Conservation (phyloP, 805 yeast species). For the Starmerella bacillaris region DNA sequence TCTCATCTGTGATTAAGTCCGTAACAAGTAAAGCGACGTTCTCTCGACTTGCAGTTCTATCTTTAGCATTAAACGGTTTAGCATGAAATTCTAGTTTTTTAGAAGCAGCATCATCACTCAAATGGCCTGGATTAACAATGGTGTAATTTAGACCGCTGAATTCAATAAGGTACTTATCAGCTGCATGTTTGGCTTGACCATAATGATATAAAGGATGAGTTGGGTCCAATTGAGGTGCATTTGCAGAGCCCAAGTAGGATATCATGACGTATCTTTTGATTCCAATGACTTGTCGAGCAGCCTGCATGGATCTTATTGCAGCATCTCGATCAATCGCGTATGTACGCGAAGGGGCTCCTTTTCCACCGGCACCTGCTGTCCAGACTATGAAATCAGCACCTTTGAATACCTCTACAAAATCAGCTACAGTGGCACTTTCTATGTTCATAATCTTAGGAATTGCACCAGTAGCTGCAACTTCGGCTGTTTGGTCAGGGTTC, state of each 20-base stretch:
- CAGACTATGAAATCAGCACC: constrained; percentile 42
- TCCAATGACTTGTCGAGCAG: constrained; percentile 28
- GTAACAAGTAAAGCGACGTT: constrained; percentile 37
- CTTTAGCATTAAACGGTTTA: constrained; percentile 5
- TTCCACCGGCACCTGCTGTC: constrained; percentile 46
- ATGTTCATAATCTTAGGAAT: constrained; percentile 26
- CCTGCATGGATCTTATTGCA: constrained; percentile 40
- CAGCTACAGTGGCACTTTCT: constrained; percentile 21
- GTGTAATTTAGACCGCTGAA: constrained; percentile 33
- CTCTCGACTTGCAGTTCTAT: constrained; percentile 25
- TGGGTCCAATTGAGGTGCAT: constrained; percentile 32
- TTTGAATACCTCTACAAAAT: constrained; percentile 25
- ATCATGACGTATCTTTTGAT: constrained; percentile 34
- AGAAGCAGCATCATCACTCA: constrained; percentile 27
- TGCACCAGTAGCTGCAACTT: constrained; percentile 26
- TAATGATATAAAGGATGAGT: constrained; percentile 29
- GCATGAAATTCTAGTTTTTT: constrained; percentile 29
- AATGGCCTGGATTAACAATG: constrained; percentile 36
- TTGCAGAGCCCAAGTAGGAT: constrained; percentile 36
- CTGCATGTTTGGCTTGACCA: constrained; percentile 44
- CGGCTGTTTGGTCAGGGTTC: constrained; percentile 28
- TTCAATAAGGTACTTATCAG: constrained; percentile 31
- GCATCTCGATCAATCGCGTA: constrained; percentile 45
- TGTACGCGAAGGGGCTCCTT: constrained; percentile 28
- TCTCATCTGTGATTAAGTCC: constrained; percentile 11